Evolutionary conservation across 768 basidiomycete genomes (phyloP).

Genomic region (Rhodosporidiobolus odoratus): DNA sequence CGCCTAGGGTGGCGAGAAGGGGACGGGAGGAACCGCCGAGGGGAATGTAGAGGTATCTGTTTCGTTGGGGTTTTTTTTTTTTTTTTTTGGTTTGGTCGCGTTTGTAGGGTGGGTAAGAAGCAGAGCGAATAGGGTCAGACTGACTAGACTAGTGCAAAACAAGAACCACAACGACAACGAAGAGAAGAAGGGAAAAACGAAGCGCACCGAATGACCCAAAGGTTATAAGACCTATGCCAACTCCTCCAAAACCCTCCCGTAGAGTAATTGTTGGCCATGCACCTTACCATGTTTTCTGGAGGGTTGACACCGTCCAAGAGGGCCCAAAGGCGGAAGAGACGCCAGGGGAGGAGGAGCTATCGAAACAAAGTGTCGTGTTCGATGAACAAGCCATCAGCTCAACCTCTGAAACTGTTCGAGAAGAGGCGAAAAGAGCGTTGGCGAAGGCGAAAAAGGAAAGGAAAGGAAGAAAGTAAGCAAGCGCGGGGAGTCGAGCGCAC

Average conservation of each 20-base stretch:
- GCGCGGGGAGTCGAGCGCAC: conserved; percentile 50
- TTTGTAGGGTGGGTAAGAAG: background rate
- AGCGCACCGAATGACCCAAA: conserved; percentile 79
- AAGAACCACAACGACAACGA: background rate
- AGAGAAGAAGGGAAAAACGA: background rate
- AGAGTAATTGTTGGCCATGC: conserved; percentile 96
- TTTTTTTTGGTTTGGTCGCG: no score
- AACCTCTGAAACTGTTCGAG: no score
- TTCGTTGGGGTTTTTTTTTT: no score
- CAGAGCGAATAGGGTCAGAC: background rate
- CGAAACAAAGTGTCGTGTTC: no score
- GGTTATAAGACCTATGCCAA: conserved; percentile 94
- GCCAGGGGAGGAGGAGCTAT: conserved; percentile 93
- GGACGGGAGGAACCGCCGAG: conserved; percentile 65
- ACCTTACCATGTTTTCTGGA: conserved; percentile 98
- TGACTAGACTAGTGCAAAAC: no score
- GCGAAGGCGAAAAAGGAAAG: background rate
- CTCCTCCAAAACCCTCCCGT: conserved; percentile 86
- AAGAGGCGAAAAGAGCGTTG: background rate
- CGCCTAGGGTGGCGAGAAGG: conserved; percentile 62
- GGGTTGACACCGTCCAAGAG: conserved; percentile 80
- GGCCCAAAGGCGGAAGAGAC: conserved; percentile 94
- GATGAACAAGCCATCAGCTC: no score
- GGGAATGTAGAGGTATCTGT: conserved; percentile 89
- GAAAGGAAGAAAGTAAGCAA: background rate